Percentiles rank a stretch among this genome's conserved stretches.
phyloP scores from a whole-genome alignment of 331 rosid species.

The Quercus lobata region DNA sequence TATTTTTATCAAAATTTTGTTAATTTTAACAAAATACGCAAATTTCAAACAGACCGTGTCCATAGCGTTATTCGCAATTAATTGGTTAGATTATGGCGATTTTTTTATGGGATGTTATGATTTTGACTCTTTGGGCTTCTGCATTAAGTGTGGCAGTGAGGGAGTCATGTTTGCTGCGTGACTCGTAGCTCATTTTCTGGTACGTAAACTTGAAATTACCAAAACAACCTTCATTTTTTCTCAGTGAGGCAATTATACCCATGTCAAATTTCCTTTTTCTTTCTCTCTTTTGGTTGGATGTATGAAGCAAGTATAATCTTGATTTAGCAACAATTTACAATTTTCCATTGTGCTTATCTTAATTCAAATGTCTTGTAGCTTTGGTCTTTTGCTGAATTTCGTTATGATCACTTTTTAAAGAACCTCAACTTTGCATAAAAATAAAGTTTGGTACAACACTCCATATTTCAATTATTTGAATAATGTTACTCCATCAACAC shows the following conservation, averaged over 20 bases:
- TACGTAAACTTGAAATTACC: neutral
- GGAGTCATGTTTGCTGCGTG: constrained; percentile 41
- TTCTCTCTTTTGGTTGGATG: too few relatives aligned
- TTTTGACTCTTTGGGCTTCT: neutral
- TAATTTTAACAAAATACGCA: too few relatives aligned
- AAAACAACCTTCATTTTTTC: neutral
- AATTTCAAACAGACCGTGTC: accelerated
- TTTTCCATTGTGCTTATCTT: neutral
- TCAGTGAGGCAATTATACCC: neutral
- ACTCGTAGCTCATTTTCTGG: neutral
- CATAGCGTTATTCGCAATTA: neutral
- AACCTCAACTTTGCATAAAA: neutral
- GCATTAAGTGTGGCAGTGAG: neutral
- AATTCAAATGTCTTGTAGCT: neutral
- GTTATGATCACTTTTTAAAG: neutral
- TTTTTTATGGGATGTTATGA: constrained; percentile 7
- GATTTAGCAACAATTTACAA: neutral
- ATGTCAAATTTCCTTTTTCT: too few relatives aligned
- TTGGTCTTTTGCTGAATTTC: neutral
- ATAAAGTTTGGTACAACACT: neutral
- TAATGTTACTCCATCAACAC: too few relatives aligned
- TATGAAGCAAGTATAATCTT: too few relatives aligned
- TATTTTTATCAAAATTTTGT: too few relatives aligned
- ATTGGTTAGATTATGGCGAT: constrained; percentile 9
- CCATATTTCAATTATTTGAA: too few relatives aligned